Percentiles rank a stretch among this genome's conserved stretches.
Conservation (phyloP, 2,329 filamentous ascomycete species). For the Ophiocordyceps sinensis region DNA sequence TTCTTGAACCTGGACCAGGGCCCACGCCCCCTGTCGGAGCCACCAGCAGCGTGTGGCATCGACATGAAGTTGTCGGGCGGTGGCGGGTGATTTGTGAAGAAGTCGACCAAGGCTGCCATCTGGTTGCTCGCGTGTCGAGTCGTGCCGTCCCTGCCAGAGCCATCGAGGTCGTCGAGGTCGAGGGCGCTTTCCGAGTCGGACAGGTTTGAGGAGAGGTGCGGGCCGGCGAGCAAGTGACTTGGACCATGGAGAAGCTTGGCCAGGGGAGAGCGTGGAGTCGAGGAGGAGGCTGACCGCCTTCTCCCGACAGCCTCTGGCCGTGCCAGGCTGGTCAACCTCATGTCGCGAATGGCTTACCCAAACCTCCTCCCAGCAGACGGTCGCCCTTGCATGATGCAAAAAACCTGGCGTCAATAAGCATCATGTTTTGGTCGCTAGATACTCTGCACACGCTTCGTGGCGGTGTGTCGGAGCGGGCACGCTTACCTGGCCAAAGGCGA, state of each 20-base stretch:
- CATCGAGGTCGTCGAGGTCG: slow-evolving; percentile 4
- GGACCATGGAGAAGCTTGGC: slow-evolving; percentile 1
- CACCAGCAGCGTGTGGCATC: slow-evolving; percentile 16
- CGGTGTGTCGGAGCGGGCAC: background rate
- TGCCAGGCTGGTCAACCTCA: background rate
- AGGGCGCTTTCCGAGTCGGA: background rate
- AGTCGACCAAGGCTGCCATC: slow-evolving; percentile 27
- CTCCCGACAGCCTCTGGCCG: background rate
- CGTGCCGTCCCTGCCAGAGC: background rate
- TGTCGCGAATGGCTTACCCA: background rate
- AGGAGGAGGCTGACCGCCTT: slow-evolving; percentile 3
- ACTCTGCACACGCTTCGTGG: background rate
- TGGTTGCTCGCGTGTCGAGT: slow-evolving; percentile 10
- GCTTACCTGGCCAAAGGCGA: background rate
- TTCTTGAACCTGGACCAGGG: slow-evolving; percentile 28
- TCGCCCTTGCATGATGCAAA: background rate
- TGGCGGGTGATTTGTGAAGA: slow-evolving; percentile 32
- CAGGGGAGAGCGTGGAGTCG: slow-evolving; percentile 6
- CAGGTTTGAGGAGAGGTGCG: background rate
- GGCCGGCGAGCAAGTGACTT: background rate
- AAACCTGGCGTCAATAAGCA: background rate
- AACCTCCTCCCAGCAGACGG: background rate
- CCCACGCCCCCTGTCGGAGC: slow-evolving; percentile 10
- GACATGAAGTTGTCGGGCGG: slow-evolving; percentile 37
- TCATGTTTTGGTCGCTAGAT: background rate